Conservation (phyloP, 179 eudicot genomes). For the Silene noctiflora region DNA sequence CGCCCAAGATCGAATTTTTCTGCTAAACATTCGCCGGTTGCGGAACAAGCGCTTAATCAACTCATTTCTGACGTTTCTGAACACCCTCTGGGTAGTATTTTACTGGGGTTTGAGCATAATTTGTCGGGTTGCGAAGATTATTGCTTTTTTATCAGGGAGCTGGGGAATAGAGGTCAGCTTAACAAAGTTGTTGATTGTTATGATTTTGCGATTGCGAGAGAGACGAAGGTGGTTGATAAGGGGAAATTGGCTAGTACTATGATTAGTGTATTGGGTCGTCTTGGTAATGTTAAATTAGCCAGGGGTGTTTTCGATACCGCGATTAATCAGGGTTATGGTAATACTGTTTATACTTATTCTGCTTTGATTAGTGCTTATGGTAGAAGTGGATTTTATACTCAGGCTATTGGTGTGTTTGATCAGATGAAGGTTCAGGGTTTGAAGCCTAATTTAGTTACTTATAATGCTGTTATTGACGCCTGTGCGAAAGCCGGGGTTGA, state of each 20-base stretch:
- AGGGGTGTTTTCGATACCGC: constrained; percentile 67
- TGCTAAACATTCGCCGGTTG: constrained; percentile 56
- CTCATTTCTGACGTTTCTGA: constrained; percentile 30
- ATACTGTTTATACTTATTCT: constrained; percentile 82
- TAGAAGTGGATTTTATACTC: constrained; percentile 62
- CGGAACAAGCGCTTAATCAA: constrained; percentile 49
- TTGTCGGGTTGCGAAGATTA: constrained; percentile 73
- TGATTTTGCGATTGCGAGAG: constrained; percentile 56
- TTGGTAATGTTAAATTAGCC: constrained; percentile 76
- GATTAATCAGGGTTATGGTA: constrained; percentile 66
- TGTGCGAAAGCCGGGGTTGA: constrained; percentile 90
- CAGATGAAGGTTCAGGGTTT: constrained; percentile 65
- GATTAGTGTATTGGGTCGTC: constrained; percentile 90
- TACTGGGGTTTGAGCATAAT: constrained; percentile 43
- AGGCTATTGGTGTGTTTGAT: constrained; percentile 66
- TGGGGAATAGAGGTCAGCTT: constrained; percentile 67
- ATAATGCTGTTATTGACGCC: constrained; percentile 88
- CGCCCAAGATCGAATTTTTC: constrained; percentile 51
- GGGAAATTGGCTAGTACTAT: constrained; percentile 84
- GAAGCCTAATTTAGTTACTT: constrained; percentile 88
- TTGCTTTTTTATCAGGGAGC: constrained; percentile 64
- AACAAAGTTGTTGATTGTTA: constrained; percentile 58
- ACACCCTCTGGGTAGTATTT: constrained; percentile 28
- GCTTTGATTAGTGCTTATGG: constrained; percentile 89
- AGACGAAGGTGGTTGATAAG: constrained; percentile 48